Evolutionary conservation across 495 filamentous ascomycete genomes (phyloP), one percentile per base, ranked within the genome.

Genomic region (Tuber indicum): DNA sequence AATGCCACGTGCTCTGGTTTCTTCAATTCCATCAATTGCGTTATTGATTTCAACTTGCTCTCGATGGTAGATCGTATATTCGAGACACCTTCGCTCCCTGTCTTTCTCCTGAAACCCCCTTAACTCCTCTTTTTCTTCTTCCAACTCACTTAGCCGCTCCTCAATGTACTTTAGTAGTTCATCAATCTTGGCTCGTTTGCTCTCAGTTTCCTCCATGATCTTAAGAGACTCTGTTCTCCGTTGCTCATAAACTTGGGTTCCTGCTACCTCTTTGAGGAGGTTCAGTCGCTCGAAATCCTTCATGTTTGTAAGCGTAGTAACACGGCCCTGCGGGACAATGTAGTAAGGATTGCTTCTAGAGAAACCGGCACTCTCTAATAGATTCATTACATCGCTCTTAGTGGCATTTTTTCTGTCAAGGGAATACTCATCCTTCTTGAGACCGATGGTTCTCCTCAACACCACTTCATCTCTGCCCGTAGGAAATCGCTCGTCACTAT

Each of bases 381-480:
- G 88, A 84, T 97, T 97, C 88, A 96, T 92, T 12, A 99, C 95
- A 84, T 99, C 96, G 78, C 90, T 87, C 83, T 97, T 97, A 41
- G 94, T 98, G 36, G 94, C 94, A 79, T 96, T 97, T 86, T 98
- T 98, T 80, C 93, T 90, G 84, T 99, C 96, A 0, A 98, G 88
- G 16, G 94, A 96, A 83, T 98, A 99, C 86, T 99, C 96, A 81
- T 99, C 96, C 86, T 99, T 99, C 86, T 99, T 98, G 73, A 94
- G 87, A 44, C 95, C 96, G 80, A 99, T 98, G 0, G 96, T 98
- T 36, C 96, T 92, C 72, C 96, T 90, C 42, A 99, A 88, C 16
- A 96, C 90, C 14, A 98, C 88, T 83, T 98, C 95, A 47, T 93
- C 90, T 81, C 93, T 94, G 75, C 93, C 95, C 19, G 94, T 98